Base-by-base conservation (phyloP, 176 grass and related monocot species). In the Panicum miliaceum region DNA sequence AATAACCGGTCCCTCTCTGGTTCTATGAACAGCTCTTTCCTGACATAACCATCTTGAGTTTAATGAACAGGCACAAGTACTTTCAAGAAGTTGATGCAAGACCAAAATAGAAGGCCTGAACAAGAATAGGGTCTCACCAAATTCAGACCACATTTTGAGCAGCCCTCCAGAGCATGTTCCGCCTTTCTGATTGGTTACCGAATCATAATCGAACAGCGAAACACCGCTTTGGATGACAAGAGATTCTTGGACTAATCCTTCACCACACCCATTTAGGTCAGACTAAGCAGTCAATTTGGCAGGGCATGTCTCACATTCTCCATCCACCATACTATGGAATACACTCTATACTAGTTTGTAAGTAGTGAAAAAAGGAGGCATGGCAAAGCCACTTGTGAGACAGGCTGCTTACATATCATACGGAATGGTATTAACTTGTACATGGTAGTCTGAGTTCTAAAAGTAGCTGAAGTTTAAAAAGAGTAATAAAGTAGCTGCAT, bases 11-110 rank as follows among this genome's bases (percentile, higher is more conserved):
- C 32, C 19, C 37, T 54, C n/a, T 22, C 12, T 70, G 13, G 61
- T 62, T 61, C 61, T 78, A 43, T 64, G 45, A 56, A 35, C 12
- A 75, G 10, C 46, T 48, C 4, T 54, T 89, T 53, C 25, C 84
- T 82, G 4, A 64, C 22, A 12, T 84, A 82, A 90, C 73, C 48
- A 45, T 59, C 27, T 78, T 80, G 68, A 26, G 59, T 51, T 84
- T 79, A 72, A 88, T 91, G 71, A 85, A 64, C 75, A 88, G 88
- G 88, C n/a, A 34, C 63, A 90, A 85, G n/a, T 95, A 88, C 79
- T 95, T 95, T 66, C 80, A 25, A 79, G 88, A 95, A 84, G 56
- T 90, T 52, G 78, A 83, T 43, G 58, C 40, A 71, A 84, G 73
- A 78, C 88, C 85, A 20, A 86, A 88, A 81, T 90, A 82, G 87